These are phyloP conservation scores for Candida coleopterorum DNA, from an alignment of 805 yeast species.

Conservation along the genomic window DNA sequence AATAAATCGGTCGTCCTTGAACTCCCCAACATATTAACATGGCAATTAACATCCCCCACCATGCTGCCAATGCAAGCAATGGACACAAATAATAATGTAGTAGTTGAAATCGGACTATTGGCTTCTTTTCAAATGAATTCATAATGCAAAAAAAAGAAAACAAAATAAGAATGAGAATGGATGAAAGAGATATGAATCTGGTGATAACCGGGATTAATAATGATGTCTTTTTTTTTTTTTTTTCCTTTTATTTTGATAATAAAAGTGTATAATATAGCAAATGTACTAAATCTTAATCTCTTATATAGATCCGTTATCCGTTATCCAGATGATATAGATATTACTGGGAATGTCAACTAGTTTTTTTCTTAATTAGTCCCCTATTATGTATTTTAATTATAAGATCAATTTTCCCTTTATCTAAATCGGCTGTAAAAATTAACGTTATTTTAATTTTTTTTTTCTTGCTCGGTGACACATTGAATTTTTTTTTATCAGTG, in stretches of 20 bases:
- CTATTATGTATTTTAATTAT: too few relatives aligned
- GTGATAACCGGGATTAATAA: too few relatives aligned
- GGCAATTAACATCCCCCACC: constrained; percentile 92
- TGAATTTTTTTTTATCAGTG: neutral
- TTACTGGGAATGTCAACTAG: too few relatives aligned
- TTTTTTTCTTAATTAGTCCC: too few relatives aligned
- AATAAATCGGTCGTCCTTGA: constrained; percentile 73
- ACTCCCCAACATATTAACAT: constrained; percentile 72
- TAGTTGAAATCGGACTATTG: constrained; percentile 32
- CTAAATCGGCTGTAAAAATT: too few relatives aligned
- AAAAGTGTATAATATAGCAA: too few relatives aligned
- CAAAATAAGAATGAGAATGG: neutral
- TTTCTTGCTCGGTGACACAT: neutral
- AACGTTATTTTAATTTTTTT: neutral
- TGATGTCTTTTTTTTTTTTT: too few relatives aligned
- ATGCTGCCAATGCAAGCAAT: constrained; percentile 56
- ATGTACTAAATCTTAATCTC: too few relatives aligned
- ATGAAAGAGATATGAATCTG: neutral
- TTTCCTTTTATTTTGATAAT: too few relatives aligned
- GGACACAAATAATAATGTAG: constrained; percentile 58
- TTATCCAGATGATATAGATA: too few relatives aligned
- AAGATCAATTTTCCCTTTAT: too few relatives aligned
- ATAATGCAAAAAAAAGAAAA: neutral
- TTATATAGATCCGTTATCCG: too few relatives aligned
- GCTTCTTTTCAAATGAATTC: constrained; percentile 3